Conservation (phyloP, 768 basidiomycete species). For the Scleroderma citrinum region DNA sequence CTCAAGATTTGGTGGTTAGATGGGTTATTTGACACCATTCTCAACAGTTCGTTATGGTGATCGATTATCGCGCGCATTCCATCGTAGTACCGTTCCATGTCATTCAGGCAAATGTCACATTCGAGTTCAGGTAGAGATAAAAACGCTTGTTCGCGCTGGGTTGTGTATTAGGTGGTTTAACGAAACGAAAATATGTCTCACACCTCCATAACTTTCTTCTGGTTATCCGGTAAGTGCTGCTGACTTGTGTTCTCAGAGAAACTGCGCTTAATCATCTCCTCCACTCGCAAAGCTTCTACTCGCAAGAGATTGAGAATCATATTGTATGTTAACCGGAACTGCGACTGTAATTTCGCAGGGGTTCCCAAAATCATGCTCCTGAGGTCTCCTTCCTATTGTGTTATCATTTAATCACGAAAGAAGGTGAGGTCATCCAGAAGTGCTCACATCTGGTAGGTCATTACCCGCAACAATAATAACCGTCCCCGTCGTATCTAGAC, state of each 20-base stretch:
- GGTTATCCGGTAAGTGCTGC: conserved; percentile 85
- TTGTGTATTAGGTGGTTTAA: background rate
- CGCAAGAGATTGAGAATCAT: conserved; percentile 97
- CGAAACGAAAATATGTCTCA: conserved; percentile 16
- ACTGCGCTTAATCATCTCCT: conserved; percentile 99
- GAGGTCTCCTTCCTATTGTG: conserved; percentile 59
- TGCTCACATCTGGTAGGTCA: conserved; percentile 73
- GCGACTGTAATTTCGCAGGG: conserved; percentile 88
- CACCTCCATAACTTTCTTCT: conserved; percentile 81
- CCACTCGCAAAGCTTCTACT: conserved; percentile 92
- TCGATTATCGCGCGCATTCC: conserved; percentile 54
- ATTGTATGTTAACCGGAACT: conserved; percentile 97
- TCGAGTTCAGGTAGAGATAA: conserved; percentile 55
- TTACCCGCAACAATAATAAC: conserved; percentile 87
- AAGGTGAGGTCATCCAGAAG: conserved; percentile 5
- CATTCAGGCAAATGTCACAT: conserved; percentile 63
- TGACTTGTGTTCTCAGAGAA: conserved; percentile 99
- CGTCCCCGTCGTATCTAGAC: conserved; percentile 90
- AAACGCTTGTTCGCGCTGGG: conserved; percentile 67
- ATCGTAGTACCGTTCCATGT: conserved; percentile 78
- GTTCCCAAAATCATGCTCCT: conserved; percentile 91
- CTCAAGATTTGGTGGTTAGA: conserved; percentile 64
- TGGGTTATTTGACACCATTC: conserved; percentile 50
- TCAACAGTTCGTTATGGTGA: conserved; percentile 56
- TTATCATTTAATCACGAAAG: background rate